Evolutionary conservation across 768 basidiomycete species (phyloP).

Genomic region (Amanita thiersii): DNA sequence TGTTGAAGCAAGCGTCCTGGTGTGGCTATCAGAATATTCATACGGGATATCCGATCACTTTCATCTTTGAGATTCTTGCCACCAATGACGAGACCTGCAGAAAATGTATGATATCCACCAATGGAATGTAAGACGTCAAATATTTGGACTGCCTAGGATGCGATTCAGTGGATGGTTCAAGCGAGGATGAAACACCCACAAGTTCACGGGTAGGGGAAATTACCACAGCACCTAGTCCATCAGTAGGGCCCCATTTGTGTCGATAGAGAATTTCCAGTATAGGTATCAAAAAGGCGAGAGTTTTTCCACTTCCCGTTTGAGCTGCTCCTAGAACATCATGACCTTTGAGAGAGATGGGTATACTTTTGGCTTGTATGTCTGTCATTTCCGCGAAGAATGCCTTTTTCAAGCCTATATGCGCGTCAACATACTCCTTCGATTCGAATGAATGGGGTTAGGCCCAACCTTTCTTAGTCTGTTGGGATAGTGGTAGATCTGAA

Average conservation of each 20-base stretch:
- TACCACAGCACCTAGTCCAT: constrained; percentile 87
- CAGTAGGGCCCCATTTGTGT: constrained; percentile 88
- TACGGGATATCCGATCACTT: constrained; percentile 74
- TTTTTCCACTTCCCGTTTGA: constrained; percentile 93
- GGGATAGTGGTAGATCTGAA: constrained; percentile 71
- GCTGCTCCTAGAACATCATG: constrained; percentile 97
- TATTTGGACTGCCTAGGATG: constrained; percentile 84
- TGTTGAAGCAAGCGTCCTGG: constrained; percentile 94
- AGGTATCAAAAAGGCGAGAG: constrained; percentile 91
- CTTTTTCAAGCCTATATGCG: constrained; percentile 66
- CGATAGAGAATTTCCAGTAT: constrained; percentile 85
- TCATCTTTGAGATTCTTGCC: constrained; percentile 96
- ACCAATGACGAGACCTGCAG: constrained; percentile 92
- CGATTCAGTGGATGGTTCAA: not conserved
- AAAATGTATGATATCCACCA: constrained; percentile 86
- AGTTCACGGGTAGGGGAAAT: constrained; percentile 93
- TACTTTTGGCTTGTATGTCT: constrained; percentile 84
- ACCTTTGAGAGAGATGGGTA: constrained; percentile 87
- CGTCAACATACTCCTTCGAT: not conserved
- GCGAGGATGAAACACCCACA: constrained; percentile 32
- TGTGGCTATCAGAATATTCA: constrained; percentile 99
- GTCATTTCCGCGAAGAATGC: constrained; percentile 85
- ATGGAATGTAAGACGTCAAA: constrained; percentile 94
- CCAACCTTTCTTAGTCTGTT: constrained; percentile 71
- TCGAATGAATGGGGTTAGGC: not conserved